Base-by-base conservation (phyloP, 2,329 filamentous ascomycete genomes). In the Neocatenulostroma microsporum region DNA sequence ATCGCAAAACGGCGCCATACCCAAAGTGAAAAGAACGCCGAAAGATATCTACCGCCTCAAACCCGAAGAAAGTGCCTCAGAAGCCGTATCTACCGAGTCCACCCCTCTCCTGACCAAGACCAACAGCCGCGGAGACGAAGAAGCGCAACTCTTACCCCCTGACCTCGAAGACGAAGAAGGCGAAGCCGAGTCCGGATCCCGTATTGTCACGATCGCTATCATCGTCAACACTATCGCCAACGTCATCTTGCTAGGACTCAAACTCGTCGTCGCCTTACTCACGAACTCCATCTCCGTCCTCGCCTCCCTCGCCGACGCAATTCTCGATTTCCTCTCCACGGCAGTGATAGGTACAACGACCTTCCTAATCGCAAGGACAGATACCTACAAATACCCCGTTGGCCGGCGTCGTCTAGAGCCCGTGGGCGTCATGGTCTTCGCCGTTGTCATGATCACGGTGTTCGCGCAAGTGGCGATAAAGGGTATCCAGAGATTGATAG, bases 201-300 rank as follows among this genome's bases (percentile, higher is more conserved):
- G 74, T 12, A 76, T 94, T 32, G 86, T 95, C 32, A 82, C 79
- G n/a, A 55, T 91, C 14, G 88, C 89, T 27, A 91, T 96, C 52
- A 89, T 87, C 59, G 65, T 93, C 59, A 94, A 93, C 56, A 74
- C 93, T 32, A 63, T 74, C 15, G 87, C 86, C 40, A 94, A 94
- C 56, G 68, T 77, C 2, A 65, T 84, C 28, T 70, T 94, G 2
- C 72, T 94, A 3, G 72, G 73, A 5, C 76, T 84, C 42, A 94
- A 94, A 59, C 74, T 87, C 34, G 72, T 75, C 25, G 85, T 91
- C 34, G 79, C 88, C 26, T 56, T 85, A 21, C 74, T 85, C 34
- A 86, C 87, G 0, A 84, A 79, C 14, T 89, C 84, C 30, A 78
- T 91, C 56, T 88, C 84, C 4, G 83, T 89, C 10, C 69, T 89